Base-by-base conservation (phyloP, 257 asterid species). In the Datura wrightii region DNA sequence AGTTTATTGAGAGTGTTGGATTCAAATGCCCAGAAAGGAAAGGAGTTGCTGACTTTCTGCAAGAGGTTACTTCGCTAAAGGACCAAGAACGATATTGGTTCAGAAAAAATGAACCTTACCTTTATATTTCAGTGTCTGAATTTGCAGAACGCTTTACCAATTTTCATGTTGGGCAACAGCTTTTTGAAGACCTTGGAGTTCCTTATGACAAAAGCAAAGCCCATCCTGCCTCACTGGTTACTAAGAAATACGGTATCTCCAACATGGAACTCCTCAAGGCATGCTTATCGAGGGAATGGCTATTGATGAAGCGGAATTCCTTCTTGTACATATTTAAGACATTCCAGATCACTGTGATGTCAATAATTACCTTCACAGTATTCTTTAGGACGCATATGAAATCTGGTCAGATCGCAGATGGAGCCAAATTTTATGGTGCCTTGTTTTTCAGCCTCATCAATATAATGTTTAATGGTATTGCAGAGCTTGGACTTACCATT, bases 201-300 rank as follows among this genome's bases (percentile, higher is more conserved):
- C 98, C 98, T 1, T 94, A 92, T 37, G 97, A 94, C 72, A 92
- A 86, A 86, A 50, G 91, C 31, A 93, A 86, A 86, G 72, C 88
- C 15, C 99, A 96, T 86, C 99, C 98, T 50, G 99, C 99, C 58
- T 97, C 99, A 58, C 85, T 96, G 90, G 98, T 94, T 48, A 96
- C 95, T 46, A 90, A 90, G 0, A 96, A 91, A 86, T 94, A 93
- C 10, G 99, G 98, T 39, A 92, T 96, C 86, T 93, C 98, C 34
- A 96, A 90, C 65, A 86, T 91, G 92, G 98, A 91, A 18, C 96
- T 94, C 59, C 80, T 96, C 44, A 96, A 90, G 88, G 98, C 98
- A 37, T 87, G 92, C 89, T 80, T 96, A 76, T 87, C 98, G 1
- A 91, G 98, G 93, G 99, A 96, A 87, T 93, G 98, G 95, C 92